These are phyloP conservation scores for Haberlea rhodopensis DNA, from an alignment of 257 asterid genomes.

Conservation along the genomic window DNA sequence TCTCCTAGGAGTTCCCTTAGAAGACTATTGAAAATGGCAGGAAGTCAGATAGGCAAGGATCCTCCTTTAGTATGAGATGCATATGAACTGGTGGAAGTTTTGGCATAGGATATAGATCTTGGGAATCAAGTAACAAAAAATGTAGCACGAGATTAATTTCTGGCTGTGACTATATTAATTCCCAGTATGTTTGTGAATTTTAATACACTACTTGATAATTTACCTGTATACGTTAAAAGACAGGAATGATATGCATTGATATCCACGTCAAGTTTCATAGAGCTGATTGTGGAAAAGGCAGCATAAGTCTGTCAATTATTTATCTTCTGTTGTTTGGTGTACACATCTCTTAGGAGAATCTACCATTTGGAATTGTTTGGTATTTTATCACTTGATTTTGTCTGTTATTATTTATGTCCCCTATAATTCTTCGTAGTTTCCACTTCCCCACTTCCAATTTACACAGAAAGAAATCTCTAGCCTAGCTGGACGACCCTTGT, in stretches of 20 bases:
- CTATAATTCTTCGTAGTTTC: conserved; percentile 32
- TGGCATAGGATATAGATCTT: background rate
- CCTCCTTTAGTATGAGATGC: no score
- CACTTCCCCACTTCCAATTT: conserved; percentile 18
- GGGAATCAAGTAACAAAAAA: background rate
- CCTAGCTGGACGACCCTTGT: background rate
- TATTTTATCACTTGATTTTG: conserved; percentile 22
- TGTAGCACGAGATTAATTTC: background rate
- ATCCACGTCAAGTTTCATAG: background rate
- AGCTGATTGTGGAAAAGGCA: conserved; percentile 17
- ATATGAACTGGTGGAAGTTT: no score
- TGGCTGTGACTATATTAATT: background rate
- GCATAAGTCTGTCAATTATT: conserved; percentile 9
- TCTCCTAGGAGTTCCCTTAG: no score
- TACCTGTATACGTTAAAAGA: no score
- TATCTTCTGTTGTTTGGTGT: conserved; percentile 5
- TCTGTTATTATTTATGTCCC: conserved; percentile 29
- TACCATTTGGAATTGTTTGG: conserved; percentile 20
- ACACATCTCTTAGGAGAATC: conserved; percentile 30
- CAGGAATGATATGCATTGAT: background rate
- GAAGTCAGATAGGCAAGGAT: no score
- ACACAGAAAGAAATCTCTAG: background rate
- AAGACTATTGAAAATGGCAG: no score
- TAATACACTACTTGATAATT: background rate
- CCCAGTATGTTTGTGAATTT: background rate